Evolutionary conservation across 495 filamentous ascomycete species (phyloP).

Genomic region (Xylaria telfairii): DNA sequence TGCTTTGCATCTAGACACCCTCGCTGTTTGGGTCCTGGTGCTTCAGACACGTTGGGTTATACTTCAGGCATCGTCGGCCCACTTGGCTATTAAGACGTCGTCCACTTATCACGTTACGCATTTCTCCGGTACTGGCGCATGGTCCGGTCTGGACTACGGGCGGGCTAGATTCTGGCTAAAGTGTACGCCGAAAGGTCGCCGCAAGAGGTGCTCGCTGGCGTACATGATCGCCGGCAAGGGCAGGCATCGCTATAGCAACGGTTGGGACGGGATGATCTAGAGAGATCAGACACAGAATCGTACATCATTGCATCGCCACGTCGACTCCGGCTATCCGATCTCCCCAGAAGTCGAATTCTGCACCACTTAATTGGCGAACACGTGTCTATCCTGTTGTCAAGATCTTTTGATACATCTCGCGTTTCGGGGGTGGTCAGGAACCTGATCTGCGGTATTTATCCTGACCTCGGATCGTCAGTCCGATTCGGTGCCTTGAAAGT

Average conservation of each 20-base stretch:
- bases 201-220: not conserved
- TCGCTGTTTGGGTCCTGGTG: not conserved
- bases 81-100: not conserved
- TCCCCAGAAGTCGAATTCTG: not conserved
- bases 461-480: not conserved
- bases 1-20: not conserved
- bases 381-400: conserved; percentile 12
- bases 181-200: not conserved
- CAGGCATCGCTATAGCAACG: not conserved
- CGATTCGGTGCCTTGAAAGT: not conserved
- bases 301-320: not conserved
- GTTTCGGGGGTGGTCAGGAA: conserved; percentile 29
- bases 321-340: not conserved
- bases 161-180: not conserved
- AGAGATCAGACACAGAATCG: conserved; percentile 15
- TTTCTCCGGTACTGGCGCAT: not conserved
- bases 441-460: not conserved
- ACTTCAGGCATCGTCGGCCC: not conserved
- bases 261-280: not conserved
- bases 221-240: conserved; percentile 18
- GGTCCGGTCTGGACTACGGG: not conserved
- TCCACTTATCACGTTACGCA: not conserved
- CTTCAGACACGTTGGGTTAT: not conserved
- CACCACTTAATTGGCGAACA: conserved; percentile 3
- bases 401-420: conserved; percentile 26